Conservation (phyloP, 225 moss, liverwort and hornwort species). For the Takakia lepidozioides region DNA sequence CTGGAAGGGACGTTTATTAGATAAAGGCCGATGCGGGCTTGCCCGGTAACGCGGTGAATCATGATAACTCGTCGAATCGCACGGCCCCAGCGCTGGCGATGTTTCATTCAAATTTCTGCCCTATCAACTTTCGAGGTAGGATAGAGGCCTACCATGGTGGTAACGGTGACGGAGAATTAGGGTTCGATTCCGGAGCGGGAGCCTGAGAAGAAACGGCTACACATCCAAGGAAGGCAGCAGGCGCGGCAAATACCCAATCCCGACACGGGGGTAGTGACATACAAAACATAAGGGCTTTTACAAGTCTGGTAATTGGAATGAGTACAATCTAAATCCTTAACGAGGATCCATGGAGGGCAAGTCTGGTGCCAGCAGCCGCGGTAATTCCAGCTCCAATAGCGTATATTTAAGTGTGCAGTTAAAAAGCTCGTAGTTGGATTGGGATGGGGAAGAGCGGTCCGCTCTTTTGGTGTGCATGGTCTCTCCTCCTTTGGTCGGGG, state of each 20-base stretch:
- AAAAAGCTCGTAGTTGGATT: conserved; percentile 16
- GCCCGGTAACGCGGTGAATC: conserved; percentile 11
- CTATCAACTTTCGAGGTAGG: too few relatives aligned
- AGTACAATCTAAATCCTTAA: too few relatives aligned
- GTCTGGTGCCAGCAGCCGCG: conserved; percentile 14
- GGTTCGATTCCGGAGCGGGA: too few relatives aligned
- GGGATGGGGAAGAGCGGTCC: conserved; percentile 1
- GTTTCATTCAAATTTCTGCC: background rate
- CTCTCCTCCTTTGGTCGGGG: too few relatives aligned
- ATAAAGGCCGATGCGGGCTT: conserved; percentile 13
- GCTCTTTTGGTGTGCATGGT: background rate
- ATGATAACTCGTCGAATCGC: conserved; percentile 12
- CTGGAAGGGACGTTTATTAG: conserved; percentile 7
- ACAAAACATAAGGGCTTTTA: too few relatives aligned
- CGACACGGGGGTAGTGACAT: too few relatives aligned
- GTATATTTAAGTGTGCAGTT: conserved; percentile 13
- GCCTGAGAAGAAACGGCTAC: too few relatives aligned
- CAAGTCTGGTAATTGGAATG: too few relatives aligned
- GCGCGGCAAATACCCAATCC: too few relatives aligned
- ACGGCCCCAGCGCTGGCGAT: background rate
- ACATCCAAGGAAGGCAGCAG: too few relatives aligned
- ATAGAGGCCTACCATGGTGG: conserved; percentile 6
- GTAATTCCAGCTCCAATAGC: conserved; percentile 15
- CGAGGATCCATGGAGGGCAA: conserved; percentile 23
- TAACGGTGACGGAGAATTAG: too few relatives aligned